phyloP scores from a whole-genome alignment of 2,329 filamentous ascomycete genomes.

The Nemania bipapillata region DNA sequence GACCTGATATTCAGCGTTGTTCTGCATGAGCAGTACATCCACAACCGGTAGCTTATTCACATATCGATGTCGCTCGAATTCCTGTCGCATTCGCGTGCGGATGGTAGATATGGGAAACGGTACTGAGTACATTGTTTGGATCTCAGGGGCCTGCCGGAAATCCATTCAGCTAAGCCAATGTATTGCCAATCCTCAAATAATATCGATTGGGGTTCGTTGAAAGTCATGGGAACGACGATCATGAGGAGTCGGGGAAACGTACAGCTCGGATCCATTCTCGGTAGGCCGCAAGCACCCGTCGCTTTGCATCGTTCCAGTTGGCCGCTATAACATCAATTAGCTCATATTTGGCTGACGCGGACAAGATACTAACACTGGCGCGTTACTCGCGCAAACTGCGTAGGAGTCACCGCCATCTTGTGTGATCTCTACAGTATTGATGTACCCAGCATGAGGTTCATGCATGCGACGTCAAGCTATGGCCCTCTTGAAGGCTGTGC shows the following conservation, averaged over 20 bases:
- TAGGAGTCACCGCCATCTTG: slow-evolving; percentile 89
- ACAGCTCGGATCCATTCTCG: slow-evolving; percentile 96
- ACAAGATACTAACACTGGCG: slow-evolving; percentile 72
- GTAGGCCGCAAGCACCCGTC: slow-evolving; percentile 87
- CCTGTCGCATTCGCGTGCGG: slow-evolving; percentile 92
- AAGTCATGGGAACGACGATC: neutral
- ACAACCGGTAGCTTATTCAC: slow-evolving; percentile 88
- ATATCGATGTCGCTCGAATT: slow-evolving; percentile 95
- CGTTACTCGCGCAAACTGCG: slow-evolving; percentile 85
- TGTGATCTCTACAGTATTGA: slow-evolving; percentile 54
- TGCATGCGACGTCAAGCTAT: slow-evolving; percentile 49
- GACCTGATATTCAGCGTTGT: slow-evolving; percentile 94
- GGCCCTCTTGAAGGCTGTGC: slow-evolving; percentile 32
- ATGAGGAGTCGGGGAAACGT: slow-evolving; percentile 59
- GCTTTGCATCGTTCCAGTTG: slow-evolving; percentile 89
- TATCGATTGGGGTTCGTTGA: neutral
- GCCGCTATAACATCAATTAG: slow-evolving; percentile 69
- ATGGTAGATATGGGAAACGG: slow-evolving; percentile 87
- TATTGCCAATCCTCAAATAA: neutral
- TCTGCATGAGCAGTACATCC: slow-evolving; percentile 90
- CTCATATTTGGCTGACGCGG: slow-evolving; percentile 18
- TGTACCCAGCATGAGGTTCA: slow-evolving; percentile 48
- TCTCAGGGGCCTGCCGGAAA: slow-evolving; percentile 82
- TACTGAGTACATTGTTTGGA: slow-evolving; percentile 96
- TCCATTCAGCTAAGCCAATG: slow-evolving; percentile 29